A percentile compares a stretch with the other conserved stretches of the same genome.
These are phyloP conservation scores for Arthrobotrys megalospora DNA, from an alignment of 2,329 filamentous ascomycete species.

Conservation along the genomic window DNA sequence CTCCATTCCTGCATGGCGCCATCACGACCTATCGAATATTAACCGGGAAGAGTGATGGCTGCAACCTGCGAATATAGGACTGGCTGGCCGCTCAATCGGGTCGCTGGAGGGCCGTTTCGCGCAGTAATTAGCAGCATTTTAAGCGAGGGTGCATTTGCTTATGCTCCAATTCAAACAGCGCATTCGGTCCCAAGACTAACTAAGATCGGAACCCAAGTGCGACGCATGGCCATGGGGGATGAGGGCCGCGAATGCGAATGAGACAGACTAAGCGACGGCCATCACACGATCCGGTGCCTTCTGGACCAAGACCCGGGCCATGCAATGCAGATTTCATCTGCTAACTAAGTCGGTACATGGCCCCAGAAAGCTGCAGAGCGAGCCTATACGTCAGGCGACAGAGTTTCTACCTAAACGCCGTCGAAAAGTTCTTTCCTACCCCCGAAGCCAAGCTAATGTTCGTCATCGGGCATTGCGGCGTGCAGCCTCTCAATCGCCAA, in stretches of 20 bases:
- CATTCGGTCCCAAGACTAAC: constrained; percentile 37
- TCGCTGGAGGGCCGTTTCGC: constrained; percentile 15
- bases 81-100: constrained; percentile 42
- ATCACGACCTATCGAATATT: constrained; percentile 46
- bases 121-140: constrained; percentile 45
- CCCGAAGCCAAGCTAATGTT: constrained; percentile 34
- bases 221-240: constrained; percentile 41
- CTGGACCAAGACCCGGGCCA: constrained; percentile 26
- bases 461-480: constrained; percentile 54
- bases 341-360: constrained; percentile 11
- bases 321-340: constrained; percentile 28
- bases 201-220: constrained; percentile 47
- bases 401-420: constrained; percentile 45
- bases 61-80: constrained; percentile 31
- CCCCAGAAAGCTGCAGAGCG: neutral
- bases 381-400: constrained; percentile 47
- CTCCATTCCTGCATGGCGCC: constrained; percentile 57
- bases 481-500: constrained; percentile 46
- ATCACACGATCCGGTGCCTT: constrained; percentile 35
- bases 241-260: constrained; percentile 35
- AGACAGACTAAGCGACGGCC: constrained; percentile 45
- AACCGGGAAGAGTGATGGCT: constrained; percentile 41
- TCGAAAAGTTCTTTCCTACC: constrained; percentile 35
- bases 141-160: constrained; percentile 56
- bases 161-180: constrained; percentile 35